phyloP scores from a whole-genome alignment of 164 flowering plant genomes.

The Liriodendron chinense region DNA sequence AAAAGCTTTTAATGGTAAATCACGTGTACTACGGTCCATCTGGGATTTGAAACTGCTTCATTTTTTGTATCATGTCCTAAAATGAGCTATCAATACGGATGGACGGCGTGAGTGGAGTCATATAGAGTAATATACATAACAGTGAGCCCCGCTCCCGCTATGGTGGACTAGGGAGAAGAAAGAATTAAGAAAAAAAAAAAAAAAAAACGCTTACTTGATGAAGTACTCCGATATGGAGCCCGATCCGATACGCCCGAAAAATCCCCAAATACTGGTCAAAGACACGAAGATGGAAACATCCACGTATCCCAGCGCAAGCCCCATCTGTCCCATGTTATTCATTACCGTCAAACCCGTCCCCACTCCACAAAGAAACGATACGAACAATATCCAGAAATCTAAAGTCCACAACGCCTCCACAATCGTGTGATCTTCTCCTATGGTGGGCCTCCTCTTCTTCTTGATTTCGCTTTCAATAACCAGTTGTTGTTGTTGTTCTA shows the following conservation, averaged over 20 bases:
- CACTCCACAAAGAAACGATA: slow-evolving; percentile 83
- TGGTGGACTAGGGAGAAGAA: too few species aligned
- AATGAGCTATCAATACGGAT: too few species aligned
- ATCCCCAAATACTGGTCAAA: slow-evolving; percentile 78
- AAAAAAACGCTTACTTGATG: slow-evolving; percentile 51
- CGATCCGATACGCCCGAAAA: slow-evolving; percentile 78
- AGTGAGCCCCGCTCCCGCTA: too few species aligned
- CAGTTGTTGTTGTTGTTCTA: background rate
- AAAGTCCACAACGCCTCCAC: slow-evolving; percentile 51
- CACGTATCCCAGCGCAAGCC: slow-evolving; percentile 69
- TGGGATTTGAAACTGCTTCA: too few species aligned
- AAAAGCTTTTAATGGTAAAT: too few species aligned
- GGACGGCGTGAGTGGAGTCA: too few species aligned
- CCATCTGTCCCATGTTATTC: slow-evolving; percentile 95
- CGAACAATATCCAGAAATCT: slow-evolving; percentile 82
- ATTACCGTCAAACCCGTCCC: slow-evolving; percentile 89
- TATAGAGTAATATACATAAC: too few species aligned
- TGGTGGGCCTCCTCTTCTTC: slow-evolving; percentile 30
- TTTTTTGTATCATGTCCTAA: too few species aligned
- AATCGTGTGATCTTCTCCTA: slow-evolving; percentile 92
- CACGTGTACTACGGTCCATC: too few species aligned
- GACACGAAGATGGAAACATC: slow-evolving; percentile 88
- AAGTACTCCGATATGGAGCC: slow-evolving; percentile 73
- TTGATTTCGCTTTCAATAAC: slow-evolving; percentile 10
- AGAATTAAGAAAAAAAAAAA: background rate